These are phyloP conservation scores for Beauveria bassiana DNA, from an alignment of 2,329 filamentous ascomycete genomes.

Conservation along the genomic window DNA sequence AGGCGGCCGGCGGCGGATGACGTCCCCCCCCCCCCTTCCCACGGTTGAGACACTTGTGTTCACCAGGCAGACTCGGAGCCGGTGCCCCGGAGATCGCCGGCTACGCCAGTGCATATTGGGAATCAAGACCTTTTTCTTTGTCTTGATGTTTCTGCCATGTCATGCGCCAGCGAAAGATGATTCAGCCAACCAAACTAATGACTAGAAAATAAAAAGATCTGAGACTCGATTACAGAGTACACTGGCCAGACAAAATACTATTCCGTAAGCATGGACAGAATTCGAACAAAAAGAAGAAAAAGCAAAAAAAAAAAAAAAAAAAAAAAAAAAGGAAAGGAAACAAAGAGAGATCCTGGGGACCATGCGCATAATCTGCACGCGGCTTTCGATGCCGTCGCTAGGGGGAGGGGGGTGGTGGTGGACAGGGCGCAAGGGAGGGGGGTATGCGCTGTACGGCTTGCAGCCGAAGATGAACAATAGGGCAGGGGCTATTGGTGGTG, in stretches of 20 bases:
- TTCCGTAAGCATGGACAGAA: too few species aligned
- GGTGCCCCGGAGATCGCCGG: not conserved
- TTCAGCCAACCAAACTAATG: too few species aligned
- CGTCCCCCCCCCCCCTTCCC: not conserved
- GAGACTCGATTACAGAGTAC: too few species aligned
- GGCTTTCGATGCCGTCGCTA: too few species aligned
- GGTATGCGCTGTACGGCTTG: constrained; percentile 1
- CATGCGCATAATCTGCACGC: not conserved
- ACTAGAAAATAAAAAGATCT: too few species aligned
- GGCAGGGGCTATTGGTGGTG: not conserved
- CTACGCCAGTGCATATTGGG: not conserved
- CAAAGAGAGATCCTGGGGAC: too few species aligned
- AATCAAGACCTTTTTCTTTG: not conserved
- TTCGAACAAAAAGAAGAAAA: too few species aligned
- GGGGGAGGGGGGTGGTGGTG: too few species aligned
- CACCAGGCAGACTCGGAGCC: not conserved
- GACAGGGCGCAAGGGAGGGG: not conserved
- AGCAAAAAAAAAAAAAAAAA: too few species aligned
- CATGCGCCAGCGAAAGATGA: too few species aligned
- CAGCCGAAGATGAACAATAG: constrained; percentile 4
- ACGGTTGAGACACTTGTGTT: constrained; percentile 1
- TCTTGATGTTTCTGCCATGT: not conserved
- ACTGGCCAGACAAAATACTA: too few species aligned
- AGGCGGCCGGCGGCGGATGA: not conserved
- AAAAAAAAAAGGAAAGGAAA: too few species aligned